These are phyloP conservation scores for Phytophthora litchii DNA, from an alignment of 352 stramenopile genomes.

Conservation along the genomic window DNA sequence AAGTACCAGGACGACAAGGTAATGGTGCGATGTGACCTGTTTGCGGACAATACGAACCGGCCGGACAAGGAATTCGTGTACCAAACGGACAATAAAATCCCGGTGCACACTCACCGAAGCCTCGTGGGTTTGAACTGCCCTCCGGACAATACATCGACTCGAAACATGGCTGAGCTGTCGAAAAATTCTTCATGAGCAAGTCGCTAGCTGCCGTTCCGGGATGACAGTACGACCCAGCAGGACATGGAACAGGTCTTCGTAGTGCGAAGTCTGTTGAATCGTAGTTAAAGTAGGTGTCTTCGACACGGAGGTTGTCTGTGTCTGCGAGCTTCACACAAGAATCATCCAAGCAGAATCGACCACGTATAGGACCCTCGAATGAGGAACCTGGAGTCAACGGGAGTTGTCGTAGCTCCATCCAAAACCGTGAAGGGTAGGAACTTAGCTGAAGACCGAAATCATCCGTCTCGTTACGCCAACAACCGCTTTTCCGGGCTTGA, in stretches of 20 bases:
- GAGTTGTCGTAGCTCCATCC: conserved; percentile 92
- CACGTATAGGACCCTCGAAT: conserved; percentile 81
- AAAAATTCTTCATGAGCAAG: conserved; percentile 88
- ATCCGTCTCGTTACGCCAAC: conserved; percentile 95
- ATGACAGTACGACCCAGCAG: conserved; percentile 89
- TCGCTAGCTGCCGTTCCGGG: conserved; percentile 83
- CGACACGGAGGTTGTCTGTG: conserved; percentile 70
- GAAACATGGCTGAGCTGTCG: conserved; percentile 86
- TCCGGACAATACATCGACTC: conserved; percentile 93
- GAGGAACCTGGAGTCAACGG: conserved; percentile 81
- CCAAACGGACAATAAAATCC: conserved; percentile 95
- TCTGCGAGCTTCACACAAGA: conserved; percentile 89
- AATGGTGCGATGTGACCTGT: conserved; percentile 84
- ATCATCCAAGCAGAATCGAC: conserved; percentile 95
- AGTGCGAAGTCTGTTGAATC: conserved; percentile 72
- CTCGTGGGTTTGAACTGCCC: conserved; percentile 80
- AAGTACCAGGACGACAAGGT: conserved; percentile 91
- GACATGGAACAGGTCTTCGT: conserved; percentile 86
- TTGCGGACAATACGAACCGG: conserved; percentile 92
- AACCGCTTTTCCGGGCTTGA: conserved; percentile 83
- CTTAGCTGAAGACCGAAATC: conserved; percentile 96
- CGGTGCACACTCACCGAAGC: conserved; percentile 82
- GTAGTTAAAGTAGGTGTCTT: conserved; percentile 90
- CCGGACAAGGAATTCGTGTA: conserved; percentile 86
- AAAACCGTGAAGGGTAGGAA: conserved; percentile 85